Percentiles rank a stretch among this genome's conserved stretches.
phyloP scores from a whole-genome alignment of 225 moss, liverwort and hornwort genomes.

The Marchantia paleacea region DNA sequence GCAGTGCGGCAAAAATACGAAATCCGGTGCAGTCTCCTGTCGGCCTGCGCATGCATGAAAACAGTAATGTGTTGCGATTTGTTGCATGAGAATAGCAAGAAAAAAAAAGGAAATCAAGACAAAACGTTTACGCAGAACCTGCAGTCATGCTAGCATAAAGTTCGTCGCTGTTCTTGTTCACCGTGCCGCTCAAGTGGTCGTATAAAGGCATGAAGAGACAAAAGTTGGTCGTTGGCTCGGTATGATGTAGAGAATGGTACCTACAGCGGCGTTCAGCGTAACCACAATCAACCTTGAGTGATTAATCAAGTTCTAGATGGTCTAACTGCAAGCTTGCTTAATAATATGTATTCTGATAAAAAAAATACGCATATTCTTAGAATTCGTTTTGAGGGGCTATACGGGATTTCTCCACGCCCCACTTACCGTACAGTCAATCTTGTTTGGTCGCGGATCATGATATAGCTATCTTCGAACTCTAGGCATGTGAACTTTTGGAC shows the following conservation, averaged over 20 bases:
- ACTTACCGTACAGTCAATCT: too few species aligned
- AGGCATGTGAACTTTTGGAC: too few species aligned
- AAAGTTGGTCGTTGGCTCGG: constrained; percentile 49
- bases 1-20: constrained; percentile 79
- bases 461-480: too few species aligned
- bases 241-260: constrained; percentile 79
- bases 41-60: constrained; percentile 37
- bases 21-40: constrained; percentile 52
- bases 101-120: too few species aligned
- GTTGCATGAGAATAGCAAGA: not conserved
- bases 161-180: constrained; percentile 44
- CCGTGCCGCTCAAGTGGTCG: constrained; percentile 75
- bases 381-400: too few species aligned
- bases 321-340: not conserved
- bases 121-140: constrained; percentile 30
- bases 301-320: too few species aligned
- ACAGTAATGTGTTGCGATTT: too few species aligned
- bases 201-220: constrained; percentile 88
- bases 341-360: too few species aligned
- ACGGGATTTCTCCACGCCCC: too few species aligned
- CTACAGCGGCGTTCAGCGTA: constrained; percentile 23
- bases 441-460: too few species aligned
- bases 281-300: too few species aligned
- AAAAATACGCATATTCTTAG: too few species aligned
- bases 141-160: constrained; percentile 41